Conservation (phyloP, 768 basidiomycete species). For the Mycena alexandri region DNA sequence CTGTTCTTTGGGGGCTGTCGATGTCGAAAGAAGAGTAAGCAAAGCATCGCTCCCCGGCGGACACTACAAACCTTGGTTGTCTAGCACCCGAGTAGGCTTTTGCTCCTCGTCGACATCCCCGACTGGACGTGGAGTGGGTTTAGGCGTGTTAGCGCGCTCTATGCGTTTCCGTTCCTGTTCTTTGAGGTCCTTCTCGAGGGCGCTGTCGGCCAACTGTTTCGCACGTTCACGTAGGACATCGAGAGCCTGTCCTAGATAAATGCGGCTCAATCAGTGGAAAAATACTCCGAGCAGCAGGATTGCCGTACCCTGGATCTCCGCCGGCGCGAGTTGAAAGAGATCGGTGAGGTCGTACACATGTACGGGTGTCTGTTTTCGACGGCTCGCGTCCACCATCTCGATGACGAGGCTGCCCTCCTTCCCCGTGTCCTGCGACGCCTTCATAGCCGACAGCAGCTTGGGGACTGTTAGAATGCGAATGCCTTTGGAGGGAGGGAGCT, state of each 20-base stretch:
- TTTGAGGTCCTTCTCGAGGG: conserved; percentile 1
- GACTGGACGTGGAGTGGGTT: background rate
- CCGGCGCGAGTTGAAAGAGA: conserved; percentile 4
- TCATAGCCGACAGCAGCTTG: conserved; percentile 23
- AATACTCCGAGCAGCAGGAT: background rate
- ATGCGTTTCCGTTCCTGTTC: background rate
- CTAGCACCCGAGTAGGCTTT: background rate
- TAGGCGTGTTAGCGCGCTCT: too few species aligned
- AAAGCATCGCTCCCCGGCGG: background rate
- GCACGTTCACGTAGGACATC: conserved; percentile 11
- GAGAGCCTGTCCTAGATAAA: conserved; percentile 1
- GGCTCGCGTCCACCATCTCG: conserved; percentile 4
- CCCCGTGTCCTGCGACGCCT: conserved; percentile 4
- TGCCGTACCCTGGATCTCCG: conserved; percentile 10
- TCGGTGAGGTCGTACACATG: background rate
- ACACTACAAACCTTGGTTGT: conserved; percentile 2
- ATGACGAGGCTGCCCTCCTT: conserved; percentile 26
- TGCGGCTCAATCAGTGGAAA: background rate
- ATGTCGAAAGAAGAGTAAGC: background rate
- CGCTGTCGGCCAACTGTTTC: background rate
- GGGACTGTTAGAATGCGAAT: background rate
- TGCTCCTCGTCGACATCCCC: background rate
- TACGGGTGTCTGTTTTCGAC: background rate
- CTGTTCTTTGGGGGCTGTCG: background rate
- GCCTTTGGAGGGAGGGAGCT: background rate